Percentiles rank a stretch among this genome's conserved stretches.
Evolutionary conservation across 2,329 filamentous ascomycete genomes (phyloP).

Genomic region (Curvularia verruculosa): DNA sequence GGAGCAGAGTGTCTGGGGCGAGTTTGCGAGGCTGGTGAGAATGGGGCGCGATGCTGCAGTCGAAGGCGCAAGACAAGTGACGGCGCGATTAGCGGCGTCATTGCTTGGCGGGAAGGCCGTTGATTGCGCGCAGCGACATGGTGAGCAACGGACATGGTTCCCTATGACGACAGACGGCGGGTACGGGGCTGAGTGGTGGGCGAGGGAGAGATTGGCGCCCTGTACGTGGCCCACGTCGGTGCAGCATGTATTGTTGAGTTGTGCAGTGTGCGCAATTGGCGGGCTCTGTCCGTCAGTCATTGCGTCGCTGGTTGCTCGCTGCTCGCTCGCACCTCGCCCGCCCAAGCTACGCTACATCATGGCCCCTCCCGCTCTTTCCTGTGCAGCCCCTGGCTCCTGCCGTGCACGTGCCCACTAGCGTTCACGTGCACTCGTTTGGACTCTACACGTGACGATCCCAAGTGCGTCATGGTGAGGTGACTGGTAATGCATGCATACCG

Average conservation of each 20-base stretch:
- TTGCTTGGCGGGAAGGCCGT: constrained; percentile 19
- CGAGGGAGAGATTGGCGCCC: constrained; percentile 9
- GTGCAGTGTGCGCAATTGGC: constrained; percentile 19
- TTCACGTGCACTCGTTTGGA: no score
- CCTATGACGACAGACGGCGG: constrained; percentile 24
- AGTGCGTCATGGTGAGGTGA: constrained; percentile 15
- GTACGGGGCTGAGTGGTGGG: constrained; percentile 17
- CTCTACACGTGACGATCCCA: constrained; percentile 1
- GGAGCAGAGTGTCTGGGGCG: constrained; percentile 12
- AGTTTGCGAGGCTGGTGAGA: constrained; percentile 30
- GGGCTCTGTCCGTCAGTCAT: constrained; percentile 2
- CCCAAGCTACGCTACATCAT: constrained; percentile 5
- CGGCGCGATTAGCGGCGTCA: constrained; percentile 19
- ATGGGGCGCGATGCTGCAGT: constrained; percentile 14
- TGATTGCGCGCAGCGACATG: constrained; percentile 10
- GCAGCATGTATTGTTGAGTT: constrained; percentile 20
- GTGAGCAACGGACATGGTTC: constrained; percentile 13
- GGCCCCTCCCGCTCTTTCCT: constrained; percentile 26
- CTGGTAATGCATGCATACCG: no score
- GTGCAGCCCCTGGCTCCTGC: constrained; percentile 4
- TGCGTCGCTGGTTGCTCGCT: no score
- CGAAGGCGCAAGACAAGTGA: constrained; percentile 15
- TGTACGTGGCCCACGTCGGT: not conserved
- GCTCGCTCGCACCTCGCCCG: no score
- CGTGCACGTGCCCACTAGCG: constrained; percentile 25